Conservation (phyloP, 1,284 basidiomycete species). For the Tilletia walkeri region DNA sequence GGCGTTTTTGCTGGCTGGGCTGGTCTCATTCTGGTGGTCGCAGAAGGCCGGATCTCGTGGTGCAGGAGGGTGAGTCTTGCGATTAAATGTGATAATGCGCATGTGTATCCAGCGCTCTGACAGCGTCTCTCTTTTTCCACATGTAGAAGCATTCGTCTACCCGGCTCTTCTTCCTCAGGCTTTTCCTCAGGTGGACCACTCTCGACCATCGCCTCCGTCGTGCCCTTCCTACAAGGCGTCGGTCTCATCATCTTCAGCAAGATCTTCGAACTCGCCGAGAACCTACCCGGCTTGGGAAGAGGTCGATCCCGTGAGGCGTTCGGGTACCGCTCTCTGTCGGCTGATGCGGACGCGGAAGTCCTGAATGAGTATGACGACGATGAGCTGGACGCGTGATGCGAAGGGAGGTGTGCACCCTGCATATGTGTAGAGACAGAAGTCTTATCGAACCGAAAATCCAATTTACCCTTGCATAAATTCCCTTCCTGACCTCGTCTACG, state of each 20-base stretch:
- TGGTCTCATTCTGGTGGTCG: constrained; percentile 55
- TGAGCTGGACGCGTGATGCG: constrained; percentile 28
- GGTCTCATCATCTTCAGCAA: constrained; percentile 30
- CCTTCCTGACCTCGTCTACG: too few relatives aligned
- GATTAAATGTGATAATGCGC: constrained; percentile 55
- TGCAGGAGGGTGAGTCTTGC: constrained; percentile 68
- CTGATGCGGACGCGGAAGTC: constrained; percentile 49
- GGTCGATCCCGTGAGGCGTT: constrained; percentile 32
- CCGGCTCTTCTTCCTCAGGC: neutral
- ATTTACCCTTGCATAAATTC: too few relatives aligned
- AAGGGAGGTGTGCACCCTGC: too few relatives aligned
- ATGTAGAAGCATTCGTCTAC: constrained; percentile 9
- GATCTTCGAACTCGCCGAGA: constrained; percentile 31
- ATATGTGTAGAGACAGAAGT: too few relatives aligned
- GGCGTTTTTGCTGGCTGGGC: constrained; percentile 33
- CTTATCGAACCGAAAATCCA: neutral
- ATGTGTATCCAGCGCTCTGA: too few relatives aligned
- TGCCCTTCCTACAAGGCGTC: constrained; percentile 32
- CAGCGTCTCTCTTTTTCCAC: neutral
- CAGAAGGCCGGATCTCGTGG: constrained; percentile 68
- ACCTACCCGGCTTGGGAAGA: constrained; percentile 32
- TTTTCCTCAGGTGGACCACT: constrained; percentile 17
- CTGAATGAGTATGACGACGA: constrained; percentile 50
- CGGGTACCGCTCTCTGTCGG: constrained; percentile 45
- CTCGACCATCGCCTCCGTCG: constrained; percentile 30